Evolutionary conservation across 306 rosid species (phyloP).

Genomic region (Pyrus communis): DNA sequence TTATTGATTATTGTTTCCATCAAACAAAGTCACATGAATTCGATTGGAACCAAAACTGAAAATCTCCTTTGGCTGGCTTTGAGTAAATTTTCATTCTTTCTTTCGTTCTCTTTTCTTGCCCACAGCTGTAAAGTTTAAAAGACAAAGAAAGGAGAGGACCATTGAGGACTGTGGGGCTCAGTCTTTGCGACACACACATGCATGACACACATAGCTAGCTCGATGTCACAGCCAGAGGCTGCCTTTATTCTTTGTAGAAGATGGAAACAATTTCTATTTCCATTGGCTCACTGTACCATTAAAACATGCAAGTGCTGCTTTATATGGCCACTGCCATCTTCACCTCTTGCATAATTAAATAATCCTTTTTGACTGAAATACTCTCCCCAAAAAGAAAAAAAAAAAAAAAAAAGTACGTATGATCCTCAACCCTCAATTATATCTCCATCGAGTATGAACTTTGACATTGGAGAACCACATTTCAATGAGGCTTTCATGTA

Average conservation of each 20-base stretch:
- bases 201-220: background rate
- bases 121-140: conserved; percentile 78
- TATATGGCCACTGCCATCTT: conserved; percentile 10
- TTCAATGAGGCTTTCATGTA: background rate
- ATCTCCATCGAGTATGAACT: conserved; percentile 1
- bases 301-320: conserved; percentile 7
- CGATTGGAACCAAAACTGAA: conserved; percentile 17
- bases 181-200: conserved; percentile 11
- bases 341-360: conserved; percentile 11
- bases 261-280: conserved; percentile 10
- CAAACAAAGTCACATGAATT: conserved; percentile 31
- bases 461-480: background rate
- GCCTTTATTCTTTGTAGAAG: conserved; percentile 16
- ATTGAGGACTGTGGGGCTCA: conserved; percentile 33
- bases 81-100: conserved; percentile 2
- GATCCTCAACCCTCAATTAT: conserved; percentile 10
- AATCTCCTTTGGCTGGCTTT: conserved; percentile 6
- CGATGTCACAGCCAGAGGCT: background rate
- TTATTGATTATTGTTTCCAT: conserved; percentile 2
- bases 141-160: conserved; percentile 52
- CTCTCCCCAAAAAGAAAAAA: background rate
- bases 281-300: background rate
- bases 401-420: background rate
- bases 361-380: conserved; percentile 21
- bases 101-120: conserved; percentile 24